These are phyloP conservation scores for Lomentospora prolificans DNA, from an alignment of 2,329 filamentous ascomycete species.

Conservation along the genomic window DNA sequence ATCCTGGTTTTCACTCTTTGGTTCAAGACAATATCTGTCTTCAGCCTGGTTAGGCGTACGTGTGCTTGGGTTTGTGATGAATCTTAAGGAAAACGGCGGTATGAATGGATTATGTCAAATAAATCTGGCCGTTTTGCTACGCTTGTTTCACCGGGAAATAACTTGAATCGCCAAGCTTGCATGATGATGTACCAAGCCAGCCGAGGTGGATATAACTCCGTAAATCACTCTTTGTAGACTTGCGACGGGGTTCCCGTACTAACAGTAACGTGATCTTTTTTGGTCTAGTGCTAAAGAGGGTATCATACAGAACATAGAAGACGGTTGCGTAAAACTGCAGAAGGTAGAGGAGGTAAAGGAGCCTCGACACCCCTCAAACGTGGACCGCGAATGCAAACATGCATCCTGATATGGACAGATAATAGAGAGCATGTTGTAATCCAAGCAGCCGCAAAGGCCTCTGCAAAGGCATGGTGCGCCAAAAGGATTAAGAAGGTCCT, in stretches of 20 bases:
- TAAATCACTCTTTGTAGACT: too few relatives aligned
- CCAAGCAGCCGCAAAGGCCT: background rate
- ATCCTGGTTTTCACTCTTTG: background rate
- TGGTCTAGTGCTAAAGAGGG: conserved; percentile 2
- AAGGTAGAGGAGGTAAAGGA: background rate
- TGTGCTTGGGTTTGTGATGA: background rate
- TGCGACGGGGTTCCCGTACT: too few relatives aligned
- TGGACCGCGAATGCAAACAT: background rate
- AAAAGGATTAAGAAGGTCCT: background rate
- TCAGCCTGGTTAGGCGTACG: background rate
- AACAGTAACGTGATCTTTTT: too few relatives aligned
- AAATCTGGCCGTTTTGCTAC: background rate
- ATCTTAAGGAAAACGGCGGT: background rate
- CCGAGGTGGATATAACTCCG: too few relatives aligned
- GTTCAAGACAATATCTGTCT: background rate
- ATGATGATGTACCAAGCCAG: too few relatives aligned
- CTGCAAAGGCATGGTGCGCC: background rate
- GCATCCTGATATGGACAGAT: background rate
- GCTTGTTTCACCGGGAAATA: background rate
- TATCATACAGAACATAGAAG: conserved; percentile 1
- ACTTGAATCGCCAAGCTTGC: background rate
- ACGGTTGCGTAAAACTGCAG: background rate
- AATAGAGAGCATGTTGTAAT: background rate
- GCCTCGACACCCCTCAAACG: background rate
- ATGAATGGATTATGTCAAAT: background rate